Conservation (phyloP, 169 alveolate species). For the Cystoisospora suis region DNA sequence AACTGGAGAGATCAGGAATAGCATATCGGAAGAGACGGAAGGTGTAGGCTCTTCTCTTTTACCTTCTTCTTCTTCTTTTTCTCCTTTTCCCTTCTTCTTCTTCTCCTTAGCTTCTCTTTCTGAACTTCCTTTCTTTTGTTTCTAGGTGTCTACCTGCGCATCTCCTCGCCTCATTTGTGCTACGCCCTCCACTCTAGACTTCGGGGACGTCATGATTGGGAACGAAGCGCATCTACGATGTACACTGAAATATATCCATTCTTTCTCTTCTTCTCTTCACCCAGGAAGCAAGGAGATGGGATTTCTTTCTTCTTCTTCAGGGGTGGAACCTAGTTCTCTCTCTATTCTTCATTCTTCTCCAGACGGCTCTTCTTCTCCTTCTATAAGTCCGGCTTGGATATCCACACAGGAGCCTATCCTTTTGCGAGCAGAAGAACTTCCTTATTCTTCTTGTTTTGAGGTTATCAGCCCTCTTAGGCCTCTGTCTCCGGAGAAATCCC, state of each 20-base stretch:
- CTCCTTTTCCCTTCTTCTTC: not conserved
- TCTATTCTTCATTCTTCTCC: not conserved
- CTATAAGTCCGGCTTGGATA: not conserved
- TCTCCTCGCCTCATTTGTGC: slow-evolving; percentile 57
- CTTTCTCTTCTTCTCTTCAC: not conserved
- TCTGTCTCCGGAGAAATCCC: slow-evolving; percentile 42
- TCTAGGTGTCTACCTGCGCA: slow-evolving; percentile 58
- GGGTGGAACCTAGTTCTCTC: too few species aligned
- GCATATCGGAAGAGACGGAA: too few species aligned
- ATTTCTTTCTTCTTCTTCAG: too few species aligned
- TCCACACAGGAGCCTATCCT: slow-evolving; percentile 15
- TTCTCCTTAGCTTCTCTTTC: not conserved
- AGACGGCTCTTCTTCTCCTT: not conserved
- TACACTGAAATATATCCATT: not conserved
- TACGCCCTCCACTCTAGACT: slow-evolving; percentile 24
- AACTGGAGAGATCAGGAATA: too few species aligned
- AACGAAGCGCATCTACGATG: not conserved
- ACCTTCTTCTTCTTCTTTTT: not conserved
- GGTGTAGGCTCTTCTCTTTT: not conserved
- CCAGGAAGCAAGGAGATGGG: not conserved
- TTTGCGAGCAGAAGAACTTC: slow-evolving; percentile 22
- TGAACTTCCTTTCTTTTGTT: not conserved
- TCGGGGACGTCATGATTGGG: slow-evolving; percentile 62
- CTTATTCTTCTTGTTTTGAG: slow-evolving; percentile 52
- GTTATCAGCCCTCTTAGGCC: slow-evolving; percentile 54